Conservation (phyloP, 225 moss, liverwort and hornwort species). For the Bryum argenteum region DNA sequence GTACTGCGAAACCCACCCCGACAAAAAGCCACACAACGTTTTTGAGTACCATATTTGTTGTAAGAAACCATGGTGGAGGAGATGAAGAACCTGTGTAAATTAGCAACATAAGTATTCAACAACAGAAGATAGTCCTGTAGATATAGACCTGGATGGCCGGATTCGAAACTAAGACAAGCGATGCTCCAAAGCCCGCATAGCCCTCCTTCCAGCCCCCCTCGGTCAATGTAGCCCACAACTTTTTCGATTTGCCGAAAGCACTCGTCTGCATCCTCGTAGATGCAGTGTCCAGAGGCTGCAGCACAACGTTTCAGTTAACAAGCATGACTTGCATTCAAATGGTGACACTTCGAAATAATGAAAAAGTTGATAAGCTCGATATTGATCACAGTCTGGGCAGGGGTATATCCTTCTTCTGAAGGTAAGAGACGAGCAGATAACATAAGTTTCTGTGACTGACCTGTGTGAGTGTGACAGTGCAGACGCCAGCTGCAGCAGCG, state of each 20-base stretch:
- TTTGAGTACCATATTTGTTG: too few relatives aligned
- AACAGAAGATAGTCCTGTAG: neutral
- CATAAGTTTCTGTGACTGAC: slow-evolving; percentile 42
- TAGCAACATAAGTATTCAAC: too few relatives aligned
- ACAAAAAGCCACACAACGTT: neutral
- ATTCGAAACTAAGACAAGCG: slow-evolving; percentile 79
- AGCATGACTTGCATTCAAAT: neutral
- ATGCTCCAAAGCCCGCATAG: slow-evolving; percentile 86
- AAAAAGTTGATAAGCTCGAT: too few relatives aligned
- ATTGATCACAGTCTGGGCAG: too few relatives aligned
- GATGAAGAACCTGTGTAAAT: too few relatives aligned
- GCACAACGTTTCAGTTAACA: neutral
- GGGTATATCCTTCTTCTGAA: too few relatives aligned
- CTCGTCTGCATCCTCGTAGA: slow-evolving; percentile 95
- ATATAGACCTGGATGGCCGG: slow-evolving; percentile 93
- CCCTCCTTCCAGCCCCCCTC: slow-evolving; percentile 70
- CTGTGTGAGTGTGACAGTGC: slow-evolving; percentile 80
- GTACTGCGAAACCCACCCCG: slow-evolving; percentile 63
- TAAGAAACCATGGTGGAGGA: too few relatives aligned
- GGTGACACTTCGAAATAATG: too few relatives aligned
- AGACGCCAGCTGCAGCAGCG: slow-evolving; percentile 89
- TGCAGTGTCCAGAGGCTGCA: slow-evolving; percentile 93
- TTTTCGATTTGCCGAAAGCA: slow-evolving; percentile 85
- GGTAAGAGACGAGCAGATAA: too few relatives aligned
- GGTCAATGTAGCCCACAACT: slow-evolving; percentile 65